Base-by-base conservation (phyloP, 805 yeast genomes). In the Diddensiella santjacobensis region DNA sequence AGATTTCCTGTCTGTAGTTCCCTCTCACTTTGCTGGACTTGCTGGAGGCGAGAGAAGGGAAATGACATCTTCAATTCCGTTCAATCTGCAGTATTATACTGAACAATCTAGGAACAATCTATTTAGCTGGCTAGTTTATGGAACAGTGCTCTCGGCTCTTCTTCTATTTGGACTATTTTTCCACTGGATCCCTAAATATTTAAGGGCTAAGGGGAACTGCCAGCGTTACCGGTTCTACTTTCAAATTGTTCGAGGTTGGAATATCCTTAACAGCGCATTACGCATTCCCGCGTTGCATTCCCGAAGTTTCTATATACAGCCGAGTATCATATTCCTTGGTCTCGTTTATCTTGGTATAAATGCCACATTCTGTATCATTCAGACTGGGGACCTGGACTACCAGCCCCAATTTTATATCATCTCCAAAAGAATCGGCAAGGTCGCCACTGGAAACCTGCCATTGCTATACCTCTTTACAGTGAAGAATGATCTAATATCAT, bases 391-490 rank as follows among this genome's bases (percentile, higher is more conserved):
- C 45, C 46, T 75, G 22, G 60, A 65, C 47, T 74, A 75, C 51
- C 62, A 64, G 46, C 72, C 73, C 3, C 54, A 64, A 42, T 56
- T 45, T 31, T 74, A 74, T 50, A 60, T 74, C 38, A 59, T 75
- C 15, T 70, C 70, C 11, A 75, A 75, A 56, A 55, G 79, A 49
- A 44, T 73, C 1, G 73, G 73, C 29, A 63, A 68, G 43, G 57
- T 75, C 8, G 70, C 71, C 1, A 51, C 67, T 11, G 74, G 74
- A 1, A 70, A 69, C 48, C 47, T 74, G 22, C 77, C 77, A 0
- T 48, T 67, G 3, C 47, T 73, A 22, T 63, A 68, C 46, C 43
- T 74, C 4, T 54, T 69, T 29, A 62, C 71, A 3, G 58, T 66
- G n/a, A 73, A 73, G 52, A 66, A 71, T 50, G 74, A 72, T 49